These are phyloP conservation scores for Alternaria gaisen DNA, from an alignment of 2,329 filamentous ascomycete genomes.

Conservation along the genomic window DNA sequence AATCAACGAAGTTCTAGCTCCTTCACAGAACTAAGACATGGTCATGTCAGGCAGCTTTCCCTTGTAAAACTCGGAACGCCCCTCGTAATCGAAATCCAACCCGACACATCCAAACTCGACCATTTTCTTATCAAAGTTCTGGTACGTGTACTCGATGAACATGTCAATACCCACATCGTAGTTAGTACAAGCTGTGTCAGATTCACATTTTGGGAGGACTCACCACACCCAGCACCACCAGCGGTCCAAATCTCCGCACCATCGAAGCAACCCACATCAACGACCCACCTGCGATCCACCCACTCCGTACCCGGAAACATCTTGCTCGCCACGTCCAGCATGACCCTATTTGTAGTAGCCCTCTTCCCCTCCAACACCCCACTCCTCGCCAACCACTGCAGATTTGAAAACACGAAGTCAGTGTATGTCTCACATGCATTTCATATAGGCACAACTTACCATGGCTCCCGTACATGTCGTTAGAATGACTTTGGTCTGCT, in stretches of 20 bases:
- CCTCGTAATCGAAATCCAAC: slow-evolving; percentile 30
- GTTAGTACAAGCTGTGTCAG: background rate
- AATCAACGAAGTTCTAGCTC: no score
- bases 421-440: no score
- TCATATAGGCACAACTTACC: background rate
- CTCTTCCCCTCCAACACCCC: slow-evolving; percentile 52
- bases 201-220: slow-evolving; percentile 5
- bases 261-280: slow-evolving; percentile 38
- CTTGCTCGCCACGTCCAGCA: slow-evolving; percentile 37
- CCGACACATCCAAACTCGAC: slow-evolving; percentile 23
- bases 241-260: slow-evolving; percentile 53
- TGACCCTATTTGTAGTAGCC: slow-evolving; percentile 51
- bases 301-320: slow-evolving; percentile 49
- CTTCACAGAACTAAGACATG: background rate
- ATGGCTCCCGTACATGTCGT: slow-evolving; percentile 52
- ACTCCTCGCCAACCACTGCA: slow-evolving; percentile 49
- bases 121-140: slow-evolving; percentile 30
- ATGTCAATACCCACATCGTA: slow-evolving; percentile 33
- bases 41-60: background rate
- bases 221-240: slow-evolving; percentile 52
- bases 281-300: slow-evolving; percentile 53
- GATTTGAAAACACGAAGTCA: no score
- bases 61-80: slow-evolving; percentile 24
- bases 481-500: slow-evolving; percentile 48
- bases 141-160: slow-evolving; percentile 32